These are phyloP conservation scores for Psilocybe cubensis DNA, from an alignment of 768 basidiomycete genomes.

Conservation along the genomic window DNA sequence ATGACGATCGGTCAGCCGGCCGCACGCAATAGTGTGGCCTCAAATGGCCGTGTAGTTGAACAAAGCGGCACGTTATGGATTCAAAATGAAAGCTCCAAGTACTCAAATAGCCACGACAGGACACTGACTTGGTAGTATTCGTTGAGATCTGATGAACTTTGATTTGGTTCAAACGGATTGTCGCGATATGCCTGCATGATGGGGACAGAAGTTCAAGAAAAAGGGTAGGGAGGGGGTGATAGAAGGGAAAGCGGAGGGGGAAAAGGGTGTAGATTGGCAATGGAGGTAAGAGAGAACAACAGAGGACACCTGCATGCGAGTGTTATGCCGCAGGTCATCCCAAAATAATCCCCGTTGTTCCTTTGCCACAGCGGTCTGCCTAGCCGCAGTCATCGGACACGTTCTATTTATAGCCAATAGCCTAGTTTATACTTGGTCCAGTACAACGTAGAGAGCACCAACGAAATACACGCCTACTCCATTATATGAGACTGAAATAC, in stretches of 20 bases:
- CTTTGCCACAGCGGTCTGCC: not conserved
- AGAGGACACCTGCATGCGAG: not conserved
- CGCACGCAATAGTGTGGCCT: not conserved
- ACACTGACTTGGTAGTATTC: constrained; percentile 18
- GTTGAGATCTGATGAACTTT: constrained; percentile 11
- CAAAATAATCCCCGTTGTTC: not conserved
- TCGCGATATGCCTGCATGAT: constrained; percentile 25
- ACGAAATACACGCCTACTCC: not conserved
- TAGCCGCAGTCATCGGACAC: not conserved
- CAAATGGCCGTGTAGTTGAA: not conserved
- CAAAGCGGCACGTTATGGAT: constrained; percentile 3
- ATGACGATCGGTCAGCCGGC: constrained; percentile 7
- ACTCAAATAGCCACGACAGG: not conserved
- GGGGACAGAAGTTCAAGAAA: not conserved
- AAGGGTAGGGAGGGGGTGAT: not conserved
- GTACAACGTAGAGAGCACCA: not conserved
- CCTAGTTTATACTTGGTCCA: not conserved
- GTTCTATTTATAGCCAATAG: not conserved
- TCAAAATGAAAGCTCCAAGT: not conserved
- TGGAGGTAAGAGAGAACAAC: constrained; percentile 1
- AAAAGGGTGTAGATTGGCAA: not conserved
- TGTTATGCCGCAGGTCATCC: not conserved
- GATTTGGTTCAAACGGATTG: constrained; percentile 21
- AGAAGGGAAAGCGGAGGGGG: not conserved
- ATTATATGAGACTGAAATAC: not conserved